Evolutionary conservation across 108 stramenopile genomes (phyloP), one percentile per base, ranked within the genome.

Genomic region (Stephanodiscus minutulus): DNA sequence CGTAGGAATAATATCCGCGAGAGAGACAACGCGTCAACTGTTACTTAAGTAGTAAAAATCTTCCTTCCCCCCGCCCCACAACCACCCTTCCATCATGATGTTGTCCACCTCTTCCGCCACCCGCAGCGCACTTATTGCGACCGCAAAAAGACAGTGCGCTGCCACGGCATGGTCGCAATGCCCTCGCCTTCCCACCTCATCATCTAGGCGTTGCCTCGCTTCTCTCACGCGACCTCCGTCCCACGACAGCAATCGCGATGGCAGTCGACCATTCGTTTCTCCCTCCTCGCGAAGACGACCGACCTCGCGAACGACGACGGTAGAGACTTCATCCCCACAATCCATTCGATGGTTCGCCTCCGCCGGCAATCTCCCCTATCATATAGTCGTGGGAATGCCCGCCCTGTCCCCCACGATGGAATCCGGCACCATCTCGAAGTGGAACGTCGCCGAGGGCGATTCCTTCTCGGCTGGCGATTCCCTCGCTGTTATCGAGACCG

Each of bases 331-430:
- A 71, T 57, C 59, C 84, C 15, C 28, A 75, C 0, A 56, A 74
- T 11, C 50, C 79, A 12, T 33, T 58, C 25, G 58, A 70, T 31
- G 83, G 73, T 39, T 68, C 81, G 50, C 18, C 59, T 43, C 44
- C 74, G 54, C 58, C 7, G 76, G 48, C 5, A 84, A 87, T 55
- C 76, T 88, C 24, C 91, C 91, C 44, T 90, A 90, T 70, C 93
- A 94, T 75, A 70, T 92, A 33, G 83, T 94, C 8, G 92, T 98
- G 10, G 92, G 93, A 17, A 95, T 99, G 92, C 98, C 98, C 8
- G 96, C 97, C 22, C 87, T 99, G 10, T 91, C 89, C 44, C 98
- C 98, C 18, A 98, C 97, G 48, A 99, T 96, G 95, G 88, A 91
- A 47, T 73, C 82, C 5, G 98, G 98, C 33, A 87, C 87, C 58